A percentile compares a stretch with the other conserved stretches of the same genome.
phyloP scores from a whole-genome alignment of 805 yeast genomes.

The Sugiyamaella valdiviana region DNA sequence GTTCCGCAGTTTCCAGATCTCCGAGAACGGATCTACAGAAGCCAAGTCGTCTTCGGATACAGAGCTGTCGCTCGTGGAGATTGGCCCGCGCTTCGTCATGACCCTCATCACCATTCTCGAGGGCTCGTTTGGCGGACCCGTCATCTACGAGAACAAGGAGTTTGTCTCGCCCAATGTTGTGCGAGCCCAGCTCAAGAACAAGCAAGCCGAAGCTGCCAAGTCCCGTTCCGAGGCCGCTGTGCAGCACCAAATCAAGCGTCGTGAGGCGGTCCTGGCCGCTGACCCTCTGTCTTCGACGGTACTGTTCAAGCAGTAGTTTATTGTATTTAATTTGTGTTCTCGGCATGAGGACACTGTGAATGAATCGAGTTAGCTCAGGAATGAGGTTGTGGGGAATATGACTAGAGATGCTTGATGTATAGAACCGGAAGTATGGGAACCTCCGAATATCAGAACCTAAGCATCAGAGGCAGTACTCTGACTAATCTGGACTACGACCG shows the following conservation, averaged over 20 bases:
- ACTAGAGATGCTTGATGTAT: no score
- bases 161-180: constrained; percentile 93
- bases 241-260: constrained; percentile 65
- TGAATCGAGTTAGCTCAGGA: not conserved
- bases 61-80: constrained; percentile 78
- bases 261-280: constrained; percentile 62
- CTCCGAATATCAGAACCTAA: no score
- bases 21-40: constrained; percentile 49
- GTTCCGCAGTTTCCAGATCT: constrained; percentile 91
- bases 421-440: no score
- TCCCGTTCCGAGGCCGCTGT: constrained; percentile 73
- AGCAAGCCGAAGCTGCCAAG: constrained; percentile 73
- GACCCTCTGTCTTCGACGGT: constrained; percentile 81
- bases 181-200: constrained; percentile 78
- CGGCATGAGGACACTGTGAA: not conserved
- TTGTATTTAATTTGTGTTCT: constrained; percentile 4
- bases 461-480: no score
- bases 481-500: no score
- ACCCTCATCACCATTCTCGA: constrained; percentile 87
- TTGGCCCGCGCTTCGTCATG: constrained; percentile 93
- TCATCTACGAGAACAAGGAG: constrained; percentile 93
- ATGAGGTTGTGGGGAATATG: no score
- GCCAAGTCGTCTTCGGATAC: constrained; percentile 34
- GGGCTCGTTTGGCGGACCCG: constrained; percentile 97
- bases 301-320: constrained; percentile 53